phyloP scores from a whole-genome alignment of 1,139 yeast genomes.

The Candida tropicalis region DNA sequence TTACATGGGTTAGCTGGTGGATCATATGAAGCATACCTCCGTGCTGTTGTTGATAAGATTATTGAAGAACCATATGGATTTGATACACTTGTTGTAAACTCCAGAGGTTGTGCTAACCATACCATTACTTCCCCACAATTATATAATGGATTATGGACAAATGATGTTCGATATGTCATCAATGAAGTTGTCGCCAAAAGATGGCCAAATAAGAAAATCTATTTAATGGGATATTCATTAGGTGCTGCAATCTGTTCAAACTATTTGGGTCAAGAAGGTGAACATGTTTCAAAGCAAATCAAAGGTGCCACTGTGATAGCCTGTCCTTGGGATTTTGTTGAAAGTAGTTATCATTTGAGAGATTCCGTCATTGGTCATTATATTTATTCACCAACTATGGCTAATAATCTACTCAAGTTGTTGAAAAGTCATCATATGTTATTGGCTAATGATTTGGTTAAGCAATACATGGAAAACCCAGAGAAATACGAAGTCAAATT shows the following conservation, averaged over 20 bases:
- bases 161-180: conserved; percentile 57
- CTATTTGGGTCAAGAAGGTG: conserved; percentile 56
- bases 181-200: conserved; percentile 45
- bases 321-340: conserved; percentile 60
- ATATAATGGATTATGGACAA: conserved; percentile 64
- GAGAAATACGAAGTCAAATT: conserved; percentile 32
- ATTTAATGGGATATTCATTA: conserved; percentile 56
- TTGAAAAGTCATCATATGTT: conserved; percentile 44
- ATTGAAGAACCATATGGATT: conserved; percentile 38
- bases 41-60: conserved; percentile 43
- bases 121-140: conserved; percentile 59
- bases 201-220: conserved; percentile 55
- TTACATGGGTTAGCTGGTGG: conserved; percentile 69
- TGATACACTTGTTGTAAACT: conserved; percentile 58
- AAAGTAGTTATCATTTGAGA: conserved; percentile 45
- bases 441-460: conserved; percentile 29
- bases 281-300: conserved; percentile 35
- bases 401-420: conserved; percentile 48
- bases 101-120: conserved; percentile 65
- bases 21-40: conserved; percentile 58
- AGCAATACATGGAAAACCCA: conserved; percentile 36
- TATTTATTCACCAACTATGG: conserved; percentile 57
- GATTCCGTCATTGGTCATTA: conserved; percentile 46
- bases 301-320: conserved; percentile 54
- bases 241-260: conserved; percentile 61